phyloP scores from a whole-genome alignment of 495 filamentous ascomycete genomes.

The Paragyromitra xinjiangensis region DNA sequence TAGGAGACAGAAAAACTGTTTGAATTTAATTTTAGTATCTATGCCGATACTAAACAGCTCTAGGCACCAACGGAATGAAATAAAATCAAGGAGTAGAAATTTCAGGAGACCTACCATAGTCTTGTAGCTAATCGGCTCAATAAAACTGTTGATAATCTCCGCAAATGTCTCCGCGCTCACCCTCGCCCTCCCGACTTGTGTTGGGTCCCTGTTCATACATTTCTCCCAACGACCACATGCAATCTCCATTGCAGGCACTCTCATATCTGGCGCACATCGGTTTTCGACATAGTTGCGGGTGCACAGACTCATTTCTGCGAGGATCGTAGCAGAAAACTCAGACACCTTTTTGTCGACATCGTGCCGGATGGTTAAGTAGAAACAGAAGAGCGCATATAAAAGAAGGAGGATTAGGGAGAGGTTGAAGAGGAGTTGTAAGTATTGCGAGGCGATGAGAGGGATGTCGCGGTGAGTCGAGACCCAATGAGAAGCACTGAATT shows the following conservation, averaged over 20 bases:
- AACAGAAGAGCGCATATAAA: constrained; percentile 74
- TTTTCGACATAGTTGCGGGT: constrained; percentile 75
- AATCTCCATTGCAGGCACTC: constrained; percentile 75
- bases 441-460: constrained; percentile 85
- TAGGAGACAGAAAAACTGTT: constrained; percentile 41
- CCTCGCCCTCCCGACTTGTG: constrained; percentile 70
- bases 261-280: constrained; percentile 68
- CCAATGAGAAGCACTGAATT: constrained; percentile 71
- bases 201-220: constrained; percentile 83
- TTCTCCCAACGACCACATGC: constrained; percentile 80
- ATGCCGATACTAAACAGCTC: neutral
- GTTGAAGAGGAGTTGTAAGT: constrained; percentile 83
- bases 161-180: constrained; percentile 81
- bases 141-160: constrained; percentile 77
- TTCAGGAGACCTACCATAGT: constrained; percentile 66
- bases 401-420: constrained; percentile 71
- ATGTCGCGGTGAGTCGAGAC: constrained; percentile 73
- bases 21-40: constrained; percentile 27
- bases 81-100: neutral
- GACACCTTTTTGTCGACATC: constrained; percentile 79
- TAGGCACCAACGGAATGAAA: neutral
- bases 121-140: constrained; percentile 77
- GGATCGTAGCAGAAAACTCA: constrained; percentile 68
- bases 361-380: constrained; percentile 73
- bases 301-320: constrained; percentile 77